Base-by-base conservation (phyloP, 768 basidiomycete species). In the Panaeolus papilionaceus region DNA sequence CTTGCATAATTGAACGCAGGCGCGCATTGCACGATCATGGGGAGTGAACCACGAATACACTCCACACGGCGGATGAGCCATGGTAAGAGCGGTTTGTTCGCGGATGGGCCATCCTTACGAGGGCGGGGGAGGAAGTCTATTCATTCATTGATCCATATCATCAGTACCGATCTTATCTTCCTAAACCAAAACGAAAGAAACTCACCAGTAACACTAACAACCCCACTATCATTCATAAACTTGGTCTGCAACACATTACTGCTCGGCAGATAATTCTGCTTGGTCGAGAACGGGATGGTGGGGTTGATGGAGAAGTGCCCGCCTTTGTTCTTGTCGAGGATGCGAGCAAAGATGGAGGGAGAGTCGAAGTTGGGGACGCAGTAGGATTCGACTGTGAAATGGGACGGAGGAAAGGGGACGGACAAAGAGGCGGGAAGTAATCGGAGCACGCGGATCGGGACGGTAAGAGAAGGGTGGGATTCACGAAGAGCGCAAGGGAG, bases 1-100 rank as follows among this genome's bases (percentile, higher is more conserved):
- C 92, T 85, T 0, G 95, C 96, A 73, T 99, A 99, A 78, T 98
- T 91, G 88, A 99, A 99, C 0, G 96, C 97, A 0, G 97, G 97
- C 0, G 94, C 95, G 72, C 94, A 96, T 80, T 99, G 94, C 78
- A 98, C 85, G 66, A 88, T 84, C 64, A 97, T 82, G 0, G 93
- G 90, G 38, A 98, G 81, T 7, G 75, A 85, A 0, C 97, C 97
- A 18, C 97, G 92, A 70, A 98, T 88, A 67, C 94, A 92, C 82
- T 95, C 94, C 51, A 96, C 88, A 61, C 91, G 89, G 1, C 95
- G 89, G 66, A 94, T 84, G 54, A 96, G 83, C 95, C 95, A 96
- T 26, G 89, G 90, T 2, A 95, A 84, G 5, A 95, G 82, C 0
- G 92, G 91, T 37, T 88, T 87, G 40, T 82, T 81, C 6, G 71